These are phyloP conservation scores for Ascoidea rubescens DNA, from an alignment of 805 yeast species.

Conservation along the genomic window DNA sequence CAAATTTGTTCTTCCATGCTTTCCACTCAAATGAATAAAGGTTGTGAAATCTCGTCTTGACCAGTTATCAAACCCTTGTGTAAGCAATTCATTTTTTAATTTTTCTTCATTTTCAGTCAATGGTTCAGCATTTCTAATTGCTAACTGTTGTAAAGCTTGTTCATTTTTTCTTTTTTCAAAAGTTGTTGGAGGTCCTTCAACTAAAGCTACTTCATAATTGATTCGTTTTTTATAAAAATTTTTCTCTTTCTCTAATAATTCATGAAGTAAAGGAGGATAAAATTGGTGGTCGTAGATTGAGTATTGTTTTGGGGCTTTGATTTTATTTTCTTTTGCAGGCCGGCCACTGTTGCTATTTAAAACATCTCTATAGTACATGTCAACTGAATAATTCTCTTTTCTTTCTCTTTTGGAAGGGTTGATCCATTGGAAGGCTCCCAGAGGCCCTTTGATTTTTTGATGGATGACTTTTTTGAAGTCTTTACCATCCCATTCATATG, in stretches of 20 bases:
- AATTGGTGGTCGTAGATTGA: slow-evolving; percentile 66
- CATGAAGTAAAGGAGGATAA: slow-evolving; percentile 39
- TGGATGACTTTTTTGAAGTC: slow-evolving; percentile 21
- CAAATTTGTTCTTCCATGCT: slow-evolving; percentile 42
- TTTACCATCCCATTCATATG: slow-evolving; percentile 96
- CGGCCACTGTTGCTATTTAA: slow-evolving; percentile 40
- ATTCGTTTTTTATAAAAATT: slow-evolving; percentile 45
- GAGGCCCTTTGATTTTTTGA: slow-evolving; percentile 14
- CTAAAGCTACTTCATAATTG: slow-evolving; percentile 39
- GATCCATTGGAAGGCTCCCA: not conserved
- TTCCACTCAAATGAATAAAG: slow-evolving; percentile 56
- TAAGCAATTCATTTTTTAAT: slow-evolving; percentile 37
- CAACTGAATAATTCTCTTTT: slow-evolving; percentile 68
- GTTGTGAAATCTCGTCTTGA: slow-evolving; percentile 62
- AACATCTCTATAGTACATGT: slow-evolving; percentile 63
- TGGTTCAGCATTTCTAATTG: slow-evolving; percentile 40
- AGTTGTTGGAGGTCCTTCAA: slow-evolving; percentile 2
- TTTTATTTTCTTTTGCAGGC: slow-evolving; percentile 27
- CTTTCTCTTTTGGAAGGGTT: slow-evolving; percentile 61
- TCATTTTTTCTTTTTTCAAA: slow-evolving; percentile 5
- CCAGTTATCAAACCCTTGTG: slow-evolving; percentile 53
- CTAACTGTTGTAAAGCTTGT: slow-evolving; percentile 29
- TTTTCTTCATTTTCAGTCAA: slow-evolving; percentile 49
- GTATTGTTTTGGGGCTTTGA: slow-evolving; percentile 50
- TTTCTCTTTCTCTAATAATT: slow-evolving; percentile 49